Evolutionary conservation across 2,329 filamentous ascomycete genomes (phyloP), one percentile per base, ranked within the genome.

Genomic region (Colletotrichum spaethianum): DNA sequence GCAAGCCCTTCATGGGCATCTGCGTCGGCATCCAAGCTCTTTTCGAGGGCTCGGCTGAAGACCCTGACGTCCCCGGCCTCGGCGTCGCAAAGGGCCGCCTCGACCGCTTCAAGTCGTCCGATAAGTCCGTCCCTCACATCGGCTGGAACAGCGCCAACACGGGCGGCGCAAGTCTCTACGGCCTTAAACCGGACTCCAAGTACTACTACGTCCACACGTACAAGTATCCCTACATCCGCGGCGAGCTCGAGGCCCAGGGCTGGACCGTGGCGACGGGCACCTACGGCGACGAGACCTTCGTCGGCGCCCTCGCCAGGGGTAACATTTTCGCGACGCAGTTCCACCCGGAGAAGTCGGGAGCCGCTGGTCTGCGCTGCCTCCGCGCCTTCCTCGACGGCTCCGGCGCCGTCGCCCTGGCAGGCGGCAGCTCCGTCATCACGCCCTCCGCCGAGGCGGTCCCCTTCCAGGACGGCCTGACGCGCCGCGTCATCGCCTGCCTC

Each of bases 121-220:
- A 89, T 77, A 98, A 98, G 84, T 92, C 95, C 46, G 97, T 99
- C n/a, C 96, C 96, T 48, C 97, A 99, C 84, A 99, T 99, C 81
- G 96, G 96, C 67, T 99, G 96, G 96, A 99, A 99, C 83, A 95
- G 92, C 76, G 96, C 97, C 55, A 92, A 92, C 77, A 91, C 92
- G 1, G 84, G 77, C 72, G 84, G 81, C 72, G 82, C 79, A 70
- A 81, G 80, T 76, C 89, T 98, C 70, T 98, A 96, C 81, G 95
- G 93, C 69, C 84, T 99, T 65, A 86, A 89, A 36, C 92, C 94
- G 0, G 88, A 88, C 64, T 97, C 94, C 79, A 99, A 98, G 83
- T 99, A 99, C 86, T 99, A 99, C 85, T 99, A 99, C 80, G 96
- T 99, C 68, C 96, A 99, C 86, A 95, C 94, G 2, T 99, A 96